phyloP scores from a whole-genome alignment of 257 asterid genomes.

The Vinca minor region DNA sequence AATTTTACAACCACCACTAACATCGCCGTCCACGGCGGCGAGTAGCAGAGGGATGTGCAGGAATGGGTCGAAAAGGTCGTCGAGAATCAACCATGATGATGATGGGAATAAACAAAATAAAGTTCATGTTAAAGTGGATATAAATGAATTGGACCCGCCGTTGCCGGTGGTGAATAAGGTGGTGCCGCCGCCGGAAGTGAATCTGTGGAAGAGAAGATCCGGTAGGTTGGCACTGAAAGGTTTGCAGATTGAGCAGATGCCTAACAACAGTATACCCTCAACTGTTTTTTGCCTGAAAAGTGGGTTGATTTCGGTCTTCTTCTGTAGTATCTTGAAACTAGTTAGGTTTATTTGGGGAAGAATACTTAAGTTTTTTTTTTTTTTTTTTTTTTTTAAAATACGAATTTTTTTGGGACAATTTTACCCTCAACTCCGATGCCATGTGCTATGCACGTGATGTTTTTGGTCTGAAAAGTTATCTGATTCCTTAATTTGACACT shows the following conservation, averaged over 20 bases:
- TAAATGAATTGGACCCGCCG: slow-evolving; percentile 78
- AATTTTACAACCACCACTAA: slow-evolving; percentile 26
- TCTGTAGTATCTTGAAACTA: no score
- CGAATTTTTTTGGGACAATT: no score
- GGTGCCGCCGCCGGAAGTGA: slow-evolving; percentile 36
- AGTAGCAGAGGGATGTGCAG: slow-evolving; percentile 23
- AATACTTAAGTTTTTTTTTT: no score
- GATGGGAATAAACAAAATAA: slow-evolving; percentile 7
- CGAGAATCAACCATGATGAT: slow-evolving; percentile 18
- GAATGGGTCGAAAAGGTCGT: slow-evolving; percentile 16
- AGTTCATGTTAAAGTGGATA: slow-evolving; percentile 23
- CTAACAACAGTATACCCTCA: slow-evolving; percentile 21
- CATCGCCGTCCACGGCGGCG: not conserved
- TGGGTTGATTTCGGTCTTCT: no score
- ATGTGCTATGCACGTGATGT: no score
- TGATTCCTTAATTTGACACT: no score
- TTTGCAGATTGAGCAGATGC: slow-evolving; percentile 49
- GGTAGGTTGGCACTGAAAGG: slow-evolving; percentile 30
- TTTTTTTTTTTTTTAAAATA: no score
- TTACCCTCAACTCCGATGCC: no score
- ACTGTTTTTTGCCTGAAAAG: no score
- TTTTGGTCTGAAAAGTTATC: no score
- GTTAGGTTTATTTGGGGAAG: no score
- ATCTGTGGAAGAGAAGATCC: slow-evolving; percentile 74
- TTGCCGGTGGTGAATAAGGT: slow-evolving; percentile 69